Evolutionary conservation across 108 stramenopile species (phyloP).

Genomic region (Nitzschia putrida): DNA sequence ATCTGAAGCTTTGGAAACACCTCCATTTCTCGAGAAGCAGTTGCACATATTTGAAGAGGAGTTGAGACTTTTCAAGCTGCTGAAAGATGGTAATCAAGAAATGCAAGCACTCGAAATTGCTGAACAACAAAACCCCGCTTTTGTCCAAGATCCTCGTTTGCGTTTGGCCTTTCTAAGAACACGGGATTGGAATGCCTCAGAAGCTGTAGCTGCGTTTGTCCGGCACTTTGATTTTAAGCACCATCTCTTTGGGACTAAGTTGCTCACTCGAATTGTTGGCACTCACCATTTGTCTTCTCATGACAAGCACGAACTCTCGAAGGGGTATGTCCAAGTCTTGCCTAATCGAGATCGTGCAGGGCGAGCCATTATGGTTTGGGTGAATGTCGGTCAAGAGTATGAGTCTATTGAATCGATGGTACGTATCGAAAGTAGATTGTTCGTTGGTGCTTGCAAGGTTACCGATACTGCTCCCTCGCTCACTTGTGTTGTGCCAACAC

Average conservation of each 20-base stretch:
- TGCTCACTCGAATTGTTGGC: slow-evolving; percentile 17
- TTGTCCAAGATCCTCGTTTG: slow-evolving; percentile 28
- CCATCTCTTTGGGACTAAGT: slow-evolving; percentile 36
- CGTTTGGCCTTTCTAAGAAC: slow-evolving; percentile 38
- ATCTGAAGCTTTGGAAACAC: neutral
- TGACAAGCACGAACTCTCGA: slow-evolving; percentile 13
- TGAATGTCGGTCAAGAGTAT: slow-evolving; percentile 10
- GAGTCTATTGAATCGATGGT: slow-evolving; percentile 9
- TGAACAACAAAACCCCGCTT: slow-evolving; percentile 5
- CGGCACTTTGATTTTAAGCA: slow-evolving; percentile 37
- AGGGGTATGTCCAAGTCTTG: slow-evolving; percentile 18
- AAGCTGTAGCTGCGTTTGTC: slow-evolving; percentile 35
- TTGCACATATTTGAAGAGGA: neutral
- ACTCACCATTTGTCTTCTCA: slow-evolving; percentile 27
- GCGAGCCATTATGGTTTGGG: neutral
- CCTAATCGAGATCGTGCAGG: slow-evolving; percentile 23
- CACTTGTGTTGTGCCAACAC: too few species aligned
- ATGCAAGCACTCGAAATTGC: slow-evolving; percentile 14
- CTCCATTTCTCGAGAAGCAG: neutral
- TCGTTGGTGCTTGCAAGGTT: too few species aligned
- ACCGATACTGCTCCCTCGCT: too few species aligned
- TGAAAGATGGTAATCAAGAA: neutral
- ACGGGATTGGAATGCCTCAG: slow-evolving; percentile 29
- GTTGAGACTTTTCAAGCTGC: neutral
- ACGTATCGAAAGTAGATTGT: neutral